Base-by-base conservation (phyloP, 345 rosid species). In the Citrus glauca region DNA sequence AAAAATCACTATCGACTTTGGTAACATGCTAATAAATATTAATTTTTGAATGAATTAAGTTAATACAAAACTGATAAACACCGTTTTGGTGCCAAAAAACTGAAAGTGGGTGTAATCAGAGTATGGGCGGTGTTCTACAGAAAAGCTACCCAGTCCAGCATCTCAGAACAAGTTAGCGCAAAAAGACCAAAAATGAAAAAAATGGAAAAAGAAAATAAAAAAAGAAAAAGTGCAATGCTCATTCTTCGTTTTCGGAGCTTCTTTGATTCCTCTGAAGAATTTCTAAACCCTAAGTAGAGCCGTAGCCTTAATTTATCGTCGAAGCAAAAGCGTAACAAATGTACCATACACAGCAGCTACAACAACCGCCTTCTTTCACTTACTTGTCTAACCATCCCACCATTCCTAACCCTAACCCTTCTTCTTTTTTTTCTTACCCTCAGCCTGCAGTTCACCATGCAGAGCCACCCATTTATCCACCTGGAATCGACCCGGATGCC, bases 401-500 rank as follows among this genome's bases (percentile, higher is more conserved):
- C 7, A 60, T 37, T 17, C 75, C 22, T 11, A 59, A 60, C 5
- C 42, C 66, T 45, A 45, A 42, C 16, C 48, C 56, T 24, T 53
- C 11, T 65, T 33, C 66, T 38, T 17, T 4, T 40, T 10, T 11
- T 1, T 32, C 75, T 13, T 28, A 66, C 37, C 67, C 78, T 55
- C 75, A 40, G 10, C 45, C 78, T 42, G 9, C n/a, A 1, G 40
- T 62, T 69, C 79, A 72, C 6, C 30, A 48, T 30, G 20, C 80
- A 9, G 78, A 72, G 27, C 65, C 64, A 30, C 13, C 32, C 22
- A 16, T 80, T 55, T 59, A 50, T 62, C 80, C 80, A 7, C 85
- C 80, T 9, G 80, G 66, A 38, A 72, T 75, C 67, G 80, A 79
- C 4, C 72, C 69, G 20, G 71, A 48, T 45, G 60, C 75, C 10